These are phyloP conservation scores for Microbotryum intermedium DNA, from an alignment of 1,284 basidiomycete genomes.

Conservation along the genomic window DNA sequence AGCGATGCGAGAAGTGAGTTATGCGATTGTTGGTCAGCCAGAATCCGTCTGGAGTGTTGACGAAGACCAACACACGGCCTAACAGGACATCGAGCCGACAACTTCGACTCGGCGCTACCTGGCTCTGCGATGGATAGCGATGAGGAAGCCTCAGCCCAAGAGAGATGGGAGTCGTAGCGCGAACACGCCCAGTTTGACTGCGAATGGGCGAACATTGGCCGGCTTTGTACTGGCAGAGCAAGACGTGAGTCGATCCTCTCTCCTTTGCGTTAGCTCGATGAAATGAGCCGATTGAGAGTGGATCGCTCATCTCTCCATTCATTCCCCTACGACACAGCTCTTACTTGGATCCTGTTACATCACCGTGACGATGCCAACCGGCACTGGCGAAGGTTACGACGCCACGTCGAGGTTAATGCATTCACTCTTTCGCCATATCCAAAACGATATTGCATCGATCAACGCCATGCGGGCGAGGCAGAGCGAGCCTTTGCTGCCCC, in stretches of 20 bases:
- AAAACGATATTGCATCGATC: conserved; percentile 4
- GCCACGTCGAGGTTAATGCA: conserved; percentile 18
- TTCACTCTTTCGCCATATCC: conserved; percentile 11
- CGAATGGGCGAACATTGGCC: conserved; percentile 9
- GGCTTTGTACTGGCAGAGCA: conserved; percentile 23
- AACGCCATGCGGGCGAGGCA: conserved; percentile 1
- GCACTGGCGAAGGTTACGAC: conserved; percentile 22
- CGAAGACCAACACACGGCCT: neutral
- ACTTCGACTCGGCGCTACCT: neutral
- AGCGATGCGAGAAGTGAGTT: neutral
- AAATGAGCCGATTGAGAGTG: no score
- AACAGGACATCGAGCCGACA: conserved; percentile 6
- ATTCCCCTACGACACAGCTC: neutral
- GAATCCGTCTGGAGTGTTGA: no score
- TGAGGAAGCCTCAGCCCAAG: conserved; percentile 1
- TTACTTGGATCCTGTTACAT: conserved; percentile 11
- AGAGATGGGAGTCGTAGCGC: neutral
- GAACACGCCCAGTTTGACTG: neutral
- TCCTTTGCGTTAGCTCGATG: no score
- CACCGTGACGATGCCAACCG: conserved; percentile 13
- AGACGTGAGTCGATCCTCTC: conserved; percentile 5
- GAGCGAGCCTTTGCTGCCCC: conserved; percentile 4
- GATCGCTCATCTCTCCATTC: neutral
- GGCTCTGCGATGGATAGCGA: neutral
- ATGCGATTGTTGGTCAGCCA: no score